Base-by-base conservation (phyloP, 768 basidiomycete species). In the Peribolospora baueri region DNA sequence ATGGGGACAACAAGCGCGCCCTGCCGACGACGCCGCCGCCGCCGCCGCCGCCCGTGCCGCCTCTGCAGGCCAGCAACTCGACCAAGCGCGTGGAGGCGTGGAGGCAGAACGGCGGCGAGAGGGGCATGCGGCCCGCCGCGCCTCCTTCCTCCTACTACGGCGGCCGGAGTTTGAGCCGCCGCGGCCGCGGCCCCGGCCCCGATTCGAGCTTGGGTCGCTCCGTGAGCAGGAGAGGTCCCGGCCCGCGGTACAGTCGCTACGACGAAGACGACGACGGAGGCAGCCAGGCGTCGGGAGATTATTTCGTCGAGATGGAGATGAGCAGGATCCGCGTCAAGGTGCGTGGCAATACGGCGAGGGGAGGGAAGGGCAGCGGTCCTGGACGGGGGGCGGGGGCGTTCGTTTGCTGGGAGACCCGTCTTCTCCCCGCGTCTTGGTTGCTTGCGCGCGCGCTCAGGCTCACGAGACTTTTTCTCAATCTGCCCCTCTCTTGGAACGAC, bases 351-450 rank as follows among this genome's bases (percentile, higher is more conserved):
- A 53, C 46, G 8, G 56, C 56, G 1, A 50, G 52, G 13, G 36
- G 62, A 36, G 62, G 56, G 0, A 59, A 60, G 59, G 62, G 59
- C 25, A 25, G 25, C 25, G 25, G n/a, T n/a, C n/a, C n/a, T n/a
- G n/a, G n/a, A n/a, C 25, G 25, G 25, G 25, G 25, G 25, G 25
- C 25, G 25, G 1, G 25, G 25, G 50, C 14, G 60, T 53, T 7
- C 0, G 37, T 41, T 37, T n/a, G 5, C 14, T 14, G 38, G 11
- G 10, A 11, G 39, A 5, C 8, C 46, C 51, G 49, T 42, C 11
- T 10, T 42, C 2, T 49, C 25, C 5, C 7, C 38, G 9, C 7
- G 45, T 25, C 14, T 25, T 25, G 38, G 5, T 3, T 0, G 13
- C 40, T 50, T 37, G 40, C 38, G 2, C 14, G 7, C 2, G 25